Percentiles rank a stretch among this genome's conserved stretches.
phyloP scores from a whole-genome alignment of 2,329 filamentous ascomycete genomes.

The Neofusicoccum sp. region DNA sequence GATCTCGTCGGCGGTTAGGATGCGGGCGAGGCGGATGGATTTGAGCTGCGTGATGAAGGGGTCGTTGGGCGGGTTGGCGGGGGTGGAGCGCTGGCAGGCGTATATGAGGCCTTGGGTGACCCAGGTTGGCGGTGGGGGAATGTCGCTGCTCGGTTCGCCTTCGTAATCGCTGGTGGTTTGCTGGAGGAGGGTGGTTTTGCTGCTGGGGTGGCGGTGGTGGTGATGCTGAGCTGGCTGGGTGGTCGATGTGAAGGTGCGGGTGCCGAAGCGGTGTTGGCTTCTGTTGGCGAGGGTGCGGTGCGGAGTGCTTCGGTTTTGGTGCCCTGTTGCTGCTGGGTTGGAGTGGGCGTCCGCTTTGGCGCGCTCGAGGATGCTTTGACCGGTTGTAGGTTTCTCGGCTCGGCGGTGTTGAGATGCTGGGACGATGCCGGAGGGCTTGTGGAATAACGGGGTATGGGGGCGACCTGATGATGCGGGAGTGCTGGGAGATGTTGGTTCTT shows the following conservation, averaged over 20 bases:
- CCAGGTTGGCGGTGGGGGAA: constrained; percentile 73
- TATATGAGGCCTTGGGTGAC: constrained; percentile 66
- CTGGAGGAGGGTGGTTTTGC: constrained; percentile 55
- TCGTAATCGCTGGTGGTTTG: constrained; percentile 82
- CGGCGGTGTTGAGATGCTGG: neutral
- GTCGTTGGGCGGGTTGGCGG: constrained; percentile 69
- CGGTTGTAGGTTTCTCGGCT: neutral
- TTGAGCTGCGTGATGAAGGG: constrained; percentile 73
- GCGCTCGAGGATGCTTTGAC: constrained; percentile 52
- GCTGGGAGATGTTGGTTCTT: constrained; percentile 36
- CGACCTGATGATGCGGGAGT: constrained; percentile 18
- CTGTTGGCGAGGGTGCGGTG: constrained; percentile 24
- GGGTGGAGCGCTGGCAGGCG: constrained; percentile 79
- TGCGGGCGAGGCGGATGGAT: constrained; percentile 71
- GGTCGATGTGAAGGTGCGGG: constrained; percentile 30
- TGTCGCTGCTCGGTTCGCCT: constrained; percentile 46
- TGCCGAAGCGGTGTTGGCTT: constrained; percentile 36
- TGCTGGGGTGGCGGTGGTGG: constrained; percentile 23
- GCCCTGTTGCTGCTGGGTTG: neutral
- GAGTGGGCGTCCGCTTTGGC: constrained; percentile 53
- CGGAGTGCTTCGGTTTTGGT: constrained; percentile 5
- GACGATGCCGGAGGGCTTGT: neutral
- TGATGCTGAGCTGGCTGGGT: constrained; percentile 24
- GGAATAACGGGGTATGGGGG: neutral
- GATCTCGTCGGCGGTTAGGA: constrained; percentile 73